Percentiles rank a stretch among this genome's conserved stretches.
Evolutionary conservation across 2,329 filamentous ascomycete species (phyloP).

Genomic region (Sporothrix schenckii): DNA sequence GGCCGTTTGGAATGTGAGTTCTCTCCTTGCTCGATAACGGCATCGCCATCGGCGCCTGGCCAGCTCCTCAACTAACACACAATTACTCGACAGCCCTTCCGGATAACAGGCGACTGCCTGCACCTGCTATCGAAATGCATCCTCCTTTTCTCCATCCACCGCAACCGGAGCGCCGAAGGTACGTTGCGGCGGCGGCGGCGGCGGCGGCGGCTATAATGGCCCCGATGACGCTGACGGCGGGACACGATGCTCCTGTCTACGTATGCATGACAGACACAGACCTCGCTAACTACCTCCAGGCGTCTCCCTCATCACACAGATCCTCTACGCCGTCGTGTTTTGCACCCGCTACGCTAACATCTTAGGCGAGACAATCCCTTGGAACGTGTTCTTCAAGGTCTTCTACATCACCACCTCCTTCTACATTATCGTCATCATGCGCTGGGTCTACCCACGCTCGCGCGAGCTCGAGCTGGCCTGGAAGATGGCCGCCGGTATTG

Average conservation of each 20-base stretch:
- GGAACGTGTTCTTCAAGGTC: constrained; percentile 84
- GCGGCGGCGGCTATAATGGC: too few species aligned
- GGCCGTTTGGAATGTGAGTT: constrained; percentile 28
- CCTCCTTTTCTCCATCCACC: constrained; percentile 86
- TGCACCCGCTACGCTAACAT: constrained; percentile 84
- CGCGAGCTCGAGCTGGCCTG: constrained; percentile 89
- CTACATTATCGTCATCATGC: constrained; percentile 88
- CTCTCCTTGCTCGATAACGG: background rate
- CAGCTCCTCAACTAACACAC: constrained; percentile 24
- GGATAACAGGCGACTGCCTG: constrained; percentile 79
- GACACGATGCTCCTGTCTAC: background rate
- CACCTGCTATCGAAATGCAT: constrained; percentile 88
- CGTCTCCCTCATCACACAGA: constrained; percentile 88
- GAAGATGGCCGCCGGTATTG: constrained; percentile 76
- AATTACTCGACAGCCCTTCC: constrained; percentile 58
- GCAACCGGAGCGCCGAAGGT: constrained; percentile 85
- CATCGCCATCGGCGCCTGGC: background rate
- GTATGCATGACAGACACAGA: background rate
- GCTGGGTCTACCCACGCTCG: constrained; percentile 82
- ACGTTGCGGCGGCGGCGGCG: constrained; percentile 28
- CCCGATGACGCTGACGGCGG: background rate
- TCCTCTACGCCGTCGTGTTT: constrained; percentile 85
- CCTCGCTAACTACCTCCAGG: constrained; percentile 47
- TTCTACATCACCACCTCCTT: constrained; percentile 83
- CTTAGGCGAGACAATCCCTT: constrained; percentile 60